A percentile compares a stretch with the other conserved stretches of the same genome.
Evolutionary conservation across 768 basidiomycete species (phyloP).

Genomic region (Lactarius indigo): DNA sequence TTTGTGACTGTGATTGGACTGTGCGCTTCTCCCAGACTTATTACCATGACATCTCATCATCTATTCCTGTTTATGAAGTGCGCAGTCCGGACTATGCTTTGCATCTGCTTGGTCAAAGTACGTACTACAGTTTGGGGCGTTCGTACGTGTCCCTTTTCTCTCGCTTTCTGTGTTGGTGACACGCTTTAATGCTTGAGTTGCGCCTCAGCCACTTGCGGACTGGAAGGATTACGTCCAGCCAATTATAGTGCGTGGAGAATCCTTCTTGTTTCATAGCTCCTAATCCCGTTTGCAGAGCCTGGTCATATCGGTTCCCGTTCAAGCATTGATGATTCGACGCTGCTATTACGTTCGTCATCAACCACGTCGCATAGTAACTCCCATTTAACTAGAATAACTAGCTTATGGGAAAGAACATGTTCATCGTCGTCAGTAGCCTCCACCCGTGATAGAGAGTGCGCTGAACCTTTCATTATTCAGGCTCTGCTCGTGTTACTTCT

Average conservation of each 20-base stretch:
- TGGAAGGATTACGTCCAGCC: neutral
- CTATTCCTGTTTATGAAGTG: neutral
- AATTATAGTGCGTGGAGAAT: constrained; percentile 1
- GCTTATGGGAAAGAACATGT: constrained; percentile 9
- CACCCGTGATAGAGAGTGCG: neutral
- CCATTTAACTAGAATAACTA: neutral
- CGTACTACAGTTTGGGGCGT: neutral
- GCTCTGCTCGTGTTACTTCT: constrained; percentile 4
- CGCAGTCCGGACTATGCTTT: constrained; percentile 9
- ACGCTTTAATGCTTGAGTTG: neutral
- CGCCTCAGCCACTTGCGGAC: neutral
- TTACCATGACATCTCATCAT: neutral
- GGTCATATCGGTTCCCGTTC: constrained; percentile 10
- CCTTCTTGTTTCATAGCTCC: neutral
- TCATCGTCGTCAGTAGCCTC: constrained; percentile 5
- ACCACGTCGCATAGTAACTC: neutral
- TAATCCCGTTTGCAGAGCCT: constrained; percentile 3
- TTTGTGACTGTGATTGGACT: constrained; percentile 6
- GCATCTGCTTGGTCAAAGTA: constrained; percentile 1
- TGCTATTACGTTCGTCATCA: constrained; percentile 17
- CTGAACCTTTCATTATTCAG: neutral
- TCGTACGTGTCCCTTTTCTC: neutral
- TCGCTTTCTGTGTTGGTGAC: neutral
- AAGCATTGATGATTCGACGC: constrained; percentile 14
- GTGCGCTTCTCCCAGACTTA: neutral